These are phyloP conservation scores for Pichiaceae sp. DNA, from an alignment of 1,139 yeast species.

Conservation along the genomic window DNA sequence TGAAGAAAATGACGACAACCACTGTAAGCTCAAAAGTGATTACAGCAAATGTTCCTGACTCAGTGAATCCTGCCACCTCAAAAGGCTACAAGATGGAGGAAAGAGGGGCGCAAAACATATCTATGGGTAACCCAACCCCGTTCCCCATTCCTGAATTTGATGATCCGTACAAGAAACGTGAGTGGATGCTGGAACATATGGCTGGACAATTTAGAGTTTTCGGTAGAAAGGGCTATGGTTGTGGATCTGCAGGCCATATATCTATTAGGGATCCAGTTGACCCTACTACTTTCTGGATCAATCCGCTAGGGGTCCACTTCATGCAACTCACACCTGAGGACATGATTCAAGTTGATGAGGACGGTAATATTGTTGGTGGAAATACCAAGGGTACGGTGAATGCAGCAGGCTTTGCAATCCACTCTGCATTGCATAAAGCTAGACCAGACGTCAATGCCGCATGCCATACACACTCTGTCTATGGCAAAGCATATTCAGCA, in stretches of 20 bases:
- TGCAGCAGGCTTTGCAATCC: slow-evolving; percentile 73
- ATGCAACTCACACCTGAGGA: slow-evolving; percentile 58
- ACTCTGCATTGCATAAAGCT: slow-evolving; percentile 61
- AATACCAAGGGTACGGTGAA: slow-evolving; percentile 40
- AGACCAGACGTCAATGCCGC: slow-evolving; percentile 78
- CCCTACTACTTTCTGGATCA: slow-evolving; percentile 64
- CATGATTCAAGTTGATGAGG: slow-evolving; percentile 62
- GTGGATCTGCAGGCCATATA: slow-evolving; percentile 74
- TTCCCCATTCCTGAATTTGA: slow-evolving; percentile 35
- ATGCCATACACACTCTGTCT: slow-evolving; percentile 64
- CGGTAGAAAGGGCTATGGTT: slow-evolving; percentile 59
- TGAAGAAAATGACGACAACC: neutral
- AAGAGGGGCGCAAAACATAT: slow-evolving; percentile 35
- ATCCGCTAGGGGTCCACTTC: slow-evolving; percentile 65
- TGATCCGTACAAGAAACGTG: slow-evolving; percentile 39
- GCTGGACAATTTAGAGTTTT: slow-evolving; percentile 74
- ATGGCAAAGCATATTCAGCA: slow-evolving; percentile 66
- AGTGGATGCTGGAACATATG: slow-evolving; percentile 60
- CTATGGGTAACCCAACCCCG: slow-evolving; percentile 28
- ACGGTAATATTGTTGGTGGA: slow-evolving; percentile 48
- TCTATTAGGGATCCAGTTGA: slow-evolving; percentile 67
- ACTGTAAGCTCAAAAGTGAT: too few species aligned
- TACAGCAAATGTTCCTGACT: too few species aligned
- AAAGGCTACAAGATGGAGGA: slow-evolving; percentile 26
- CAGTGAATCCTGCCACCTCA: too few species aligned